phyloP scores from a whole-genome alignment of 2,329 filamentous ascomycete species.

The Fusarium falciforme region DNA sequence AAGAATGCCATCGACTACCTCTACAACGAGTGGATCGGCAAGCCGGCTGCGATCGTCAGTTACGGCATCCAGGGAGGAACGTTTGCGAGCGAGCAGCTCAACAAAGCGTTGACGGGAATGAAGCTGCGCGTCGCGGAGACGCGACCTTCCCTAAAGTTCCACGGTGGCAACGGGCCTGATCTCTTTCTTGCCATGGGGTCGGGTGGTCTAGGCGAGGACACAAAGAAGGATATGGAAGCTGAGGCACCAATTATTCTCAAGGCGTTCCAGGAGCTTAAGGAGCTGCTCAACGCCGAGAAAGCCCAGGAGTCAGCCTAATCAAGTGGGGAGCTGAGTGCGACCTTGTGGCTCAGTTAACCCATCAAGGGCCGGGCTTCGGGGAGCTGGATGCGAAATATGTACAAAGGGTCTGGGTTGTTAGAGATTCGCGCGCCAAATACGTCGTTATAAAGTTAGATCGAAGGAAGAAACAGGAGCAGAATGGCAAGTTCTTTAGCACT shows the following conservation, averaged over 20 bases:
- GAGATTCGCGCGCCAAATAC: background rate
- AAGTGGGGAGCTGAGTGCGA: background rate
- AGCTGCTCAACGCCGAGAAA: constrained; percentile 2
- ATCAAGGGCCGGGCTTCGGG: too few relatives aligned
- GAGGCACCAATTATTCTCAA: constrained; percentile 12
- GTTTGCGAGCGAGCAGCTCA: background rate
- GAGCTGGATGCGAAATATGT: background rate
- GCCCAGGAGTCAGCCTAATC: background rate
- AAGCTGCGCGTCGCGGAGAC: constrained; percentile 19
- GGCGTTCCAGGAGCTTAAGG: constrained; percentile 17
- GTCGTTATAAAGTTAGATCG: background rate
- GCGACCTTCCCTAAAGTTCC: constrained; percentile 14
- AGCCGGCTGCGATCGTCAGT: constrained; percentile 23
- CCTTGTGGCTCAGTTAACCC: too few relatives aligned
- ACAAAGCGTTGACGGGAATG: constrained; percentile 12
- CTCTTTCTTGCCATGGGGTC: constrained; percentile 14
- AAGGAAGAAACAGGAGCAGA: background rate
- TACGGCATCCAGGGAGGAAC: constrained; percentile 30
- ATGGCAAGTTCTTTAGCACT: background rate
- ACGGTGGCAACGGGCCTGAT: constrained; percentile 6
- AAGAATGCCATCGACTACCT: constrained; percentile 75
- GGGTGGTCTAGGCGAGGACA: constrained; percentile 23
- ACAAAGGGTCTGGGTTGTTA: background rate
- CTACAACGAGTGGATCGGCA: constrained; percentile 61
- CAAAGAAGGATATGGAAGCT: constrained; percentile 20